phyloP scores from a whole-genome alignment of 2,329 filamentous ascomycete genomes.

The Exserohilum rostratum region DNA sequence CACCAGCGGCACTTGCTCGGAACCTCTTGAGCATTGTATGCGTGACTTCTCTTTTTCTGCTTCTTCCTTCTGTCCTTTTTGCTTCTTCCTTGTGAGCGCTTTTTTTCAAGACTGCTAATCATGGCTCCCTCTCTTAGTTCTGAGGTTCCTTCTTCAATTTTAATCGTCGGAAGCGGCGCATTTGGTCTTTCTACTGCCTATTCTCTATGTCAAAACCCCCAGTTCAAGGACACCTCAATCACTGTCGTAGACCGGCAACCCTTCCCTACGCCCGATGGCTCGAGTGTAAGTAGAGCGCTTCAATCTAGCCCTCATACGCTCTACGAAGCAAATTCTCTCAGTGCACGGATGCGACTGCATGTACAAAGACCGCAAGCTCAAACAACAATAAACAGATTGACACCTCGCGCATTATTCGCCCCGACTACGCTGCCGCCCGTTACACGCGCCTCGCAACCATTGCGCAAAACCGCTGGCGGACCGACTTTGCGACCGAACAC shows the following conservation, averaged over 20 bases:
- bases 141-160: slow-evolving; percentile 50
- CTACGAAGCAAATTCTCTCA: not conserved
- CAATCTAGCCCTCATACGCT: not conserved
- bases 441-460: slow-evolving; percentile 76
- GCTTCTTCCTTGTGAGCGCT: slow-evolving; percentile 1
- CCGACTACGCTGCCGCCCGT: slow-evolving; percentile 80
- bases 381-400: slow-evolving; percentile 53
- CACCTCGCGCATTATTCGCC: slow-evolving; percentile 66
- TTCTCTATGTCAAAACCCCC: slow-evolving; percentile 67
- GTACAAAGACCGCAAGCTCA: slow-evolving; percentile 1
- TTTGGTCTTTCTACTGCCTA: slow-evolving; percentile 71
- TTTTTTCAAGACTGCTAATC: slow-evolving; percentile 1
- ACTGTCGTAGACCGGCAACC: slow-evolving; percentile 64
- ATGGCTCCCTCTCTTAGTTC: slow-evolving; percentile 29
- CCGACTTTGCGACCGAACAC: slow-evolving; percentile 66
- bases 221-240: slow-evolving; percentile 58
- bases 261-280: slow-evolving; percentile 65
- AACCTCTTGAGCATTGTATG: slow-evolving; percentile 15
- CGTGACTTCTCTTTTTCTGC: not conserved
- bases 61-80: slow-evolving; percentile 4
- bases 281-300: slow-evolving; percentile 51
- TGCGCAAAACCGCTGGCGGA: slow-evolving; percentile 73
- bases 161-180: slow-evolving; percentile 60
- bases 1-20: slow-evolving; percentile 12
- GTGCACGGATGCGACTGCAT: not conserved